Conservation (phyloP, 257 asterid genomes). For the Solanum virginianum region DNA sequence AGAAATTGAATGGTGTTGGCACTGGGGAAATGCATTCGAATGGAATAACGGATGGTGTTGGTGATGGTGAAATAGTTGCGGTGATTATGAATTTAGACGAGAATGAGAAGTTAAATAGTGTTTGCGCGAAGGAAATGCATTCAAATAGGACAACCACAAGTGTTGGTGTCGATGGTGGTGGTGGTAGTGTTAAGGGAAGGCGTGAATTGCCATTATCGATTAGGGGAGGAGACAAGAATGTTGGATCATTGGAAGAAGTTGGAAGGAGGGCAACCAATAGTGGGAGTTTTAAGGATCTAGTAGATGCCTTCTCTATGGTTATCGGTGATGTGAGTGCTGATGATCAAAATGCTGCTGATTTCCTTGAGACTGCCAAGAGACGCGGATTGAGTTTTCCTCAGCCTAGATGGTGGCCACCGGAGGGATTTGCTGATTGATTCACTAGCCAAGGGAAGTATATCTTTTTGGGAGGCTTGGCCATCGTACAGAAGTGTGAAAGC, state of each 20-base stretch:
- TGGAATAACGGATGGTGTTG: background rate
- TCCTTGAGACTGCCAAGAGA: conserved; percentile 18
- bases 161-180: background rate
- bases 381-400: conserved; percentile 21
- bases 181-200: background rate
- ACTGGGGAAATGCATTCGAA: background rate
- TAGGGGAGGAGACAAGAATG: conserved; percentile 4
- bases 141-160: background rate
- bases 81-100: background rate
- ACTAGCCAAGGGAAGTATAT: background rate
- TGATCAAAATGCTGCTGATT: conserved; percentile 11
- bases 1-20: background rate
- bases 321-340: background rate
- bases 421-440: conserved; percentile 1
- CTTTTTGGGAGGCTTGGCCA: background rate
- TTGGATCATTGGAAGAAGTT: background rate
- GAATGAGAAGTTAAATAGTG: background rate
- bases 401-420: conserved; percentile 34
- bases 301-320: background rate
- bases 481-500: background rate
- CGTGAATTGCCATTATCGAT: conserved; percentile 22
- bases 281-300: background rate
- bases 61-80: background rate
- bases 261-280: background rate
- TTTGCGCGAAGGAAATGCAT: background rate